Evolutionary conservation across 495 filamentous ascomycete species (phyloP).

Genomic region (Hypomontagnella monticulosa): DNA sequence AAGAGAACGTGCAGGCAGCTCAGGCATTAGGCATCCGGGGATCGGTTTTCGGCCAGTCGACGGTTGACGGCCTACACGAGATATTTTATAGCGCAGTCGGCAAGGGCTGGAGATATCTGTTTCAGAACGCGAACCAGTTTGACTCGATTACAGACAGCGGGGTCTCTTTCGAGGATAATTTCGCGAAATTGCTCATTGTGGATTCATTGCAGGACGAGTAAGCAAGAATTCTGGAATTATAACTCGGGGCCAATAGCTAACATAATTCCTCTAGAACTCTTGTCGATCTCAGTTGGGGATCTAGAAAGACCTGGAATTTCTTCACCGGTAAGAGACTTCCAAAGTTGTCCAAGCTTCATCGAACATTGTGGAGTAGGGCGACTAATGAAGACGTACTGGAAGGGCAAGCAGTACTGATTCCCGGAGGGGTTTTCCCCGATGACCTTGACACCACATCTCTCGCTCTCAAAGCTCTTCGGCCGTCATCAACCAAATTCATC

Average conservation of each 20-base stretch:
- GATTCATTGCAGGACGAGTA: slow-evolving; percentile 19
- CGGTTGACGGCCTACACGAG: slow-evolving; percentile 12
- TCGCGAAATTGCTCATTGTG: slow-evolving; percentile 22
- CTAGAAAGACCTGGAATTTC: slow-evolving; percentile 30
- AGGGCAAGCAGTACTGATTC: slow-evolving; percentile 3
- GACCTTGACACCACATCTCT: slow-evolving; percentile 27
- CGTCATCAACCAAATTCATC: slow-evolving; percentile 9
- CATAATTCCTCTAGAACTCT: slow-evolving; percentile 10
- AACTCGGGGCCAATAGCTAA: not conserved
- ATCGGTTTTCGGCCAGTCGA: slow-evolving; percentile 14
- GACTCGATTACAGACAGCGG: slow-evolving; percentile 21
- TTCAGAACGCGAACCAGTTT: slow-evolving; percentile 26
- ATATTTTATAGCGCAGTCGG: slow-evolving; percentile 33
- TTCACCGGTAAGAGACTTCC: slow-evolving; percentile 20
- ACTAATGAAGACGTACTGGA: slow-evolving; percentile 2
- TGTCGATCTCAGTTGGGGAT: slow-evolving; percentile 23
- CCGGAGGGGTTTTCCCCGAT: slow-evolving; percentile 15
- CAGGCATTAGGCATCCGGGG: slow-evolving; percentile 36
- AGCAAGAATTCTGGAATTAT: not conserved
- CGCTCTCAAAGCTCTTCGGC: slow-evolving; percentile 19
- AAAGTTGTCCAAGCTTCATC: not conserved
- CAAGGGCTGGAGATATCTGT: slow-evolving; percentile 36
- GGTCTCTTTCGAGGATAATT: slow-evolving; percentile 14
- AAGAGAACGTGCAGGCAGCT: slow-evolving; percentile 44
- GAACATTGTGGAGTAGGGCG: not conserved